Conservation (phyloP, 1,284 basidiomycete species). For the Sphaerobolus stellatus region DNA sequence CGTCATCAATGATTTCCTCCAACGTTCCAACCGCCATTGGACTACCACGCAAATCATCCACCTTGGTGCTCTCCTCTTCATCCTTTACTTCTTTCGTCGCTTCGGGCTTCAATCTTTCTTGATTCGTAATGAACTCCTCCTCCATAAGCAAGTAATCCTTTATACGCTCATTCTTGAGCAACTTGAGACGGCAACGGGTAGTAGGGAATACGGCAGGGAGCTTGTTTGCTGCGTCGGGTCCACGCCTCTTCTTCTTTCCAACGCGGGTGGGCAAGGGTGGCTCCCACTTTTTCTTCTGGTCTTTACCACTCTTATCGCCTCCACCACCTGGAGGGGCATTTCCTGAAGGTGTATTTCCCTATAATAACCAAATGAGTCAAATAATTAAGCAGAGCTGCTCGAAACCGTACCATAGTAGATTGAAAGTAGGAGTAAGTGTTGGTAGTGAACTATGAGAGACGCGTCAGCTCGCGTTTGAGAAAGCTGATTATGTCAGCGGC, state of each 20-base stretch:
- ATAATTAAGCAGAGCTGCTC: neutral
- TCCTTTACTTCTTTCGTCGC: constrained; percentile 90
- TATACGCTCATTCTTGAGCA: constrained; percentile 96
- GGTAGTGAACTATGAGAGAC: neutral
- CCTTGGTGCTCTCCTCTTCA: constrained; percentile 90
- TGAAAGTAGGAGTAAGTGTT: neutral
- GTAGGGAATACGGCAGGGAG: constrained; percentile 93
- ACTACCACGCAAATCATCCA: constrained; percentile 92
- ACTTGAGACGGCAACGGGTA: constrained; percentile 92
- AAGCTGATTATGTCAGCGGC: neutral
- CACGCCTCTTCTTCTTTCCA: constrained; percentile 91
- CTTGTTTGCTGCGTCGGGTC: constrained; percentile 89
- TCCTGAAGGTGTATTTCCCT: constrained; percentile 84
- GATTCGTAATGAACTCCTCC: constrained; percentile 97
- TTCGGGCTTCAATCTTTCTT: constrained; percentile 85
- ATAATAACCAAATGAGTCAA: neutral
- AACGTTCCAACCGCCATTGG: constrained; percentile 98
- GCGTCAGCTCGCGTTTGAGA: constrained; percentile 1
- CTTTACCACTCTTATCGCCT: constrained; percentile 55
- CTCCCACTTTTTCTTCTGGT: constrained; percentile 96
- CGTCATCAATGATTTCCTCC: constrained; percentile 99
- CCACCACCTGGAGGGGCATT: constrained; percentile 51
- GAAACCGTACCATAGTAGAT: constrained; percentile 3
- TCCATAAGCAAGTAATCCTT: constrained; percentile 98
- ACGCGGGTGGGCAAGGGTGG: constrained; percentile 96